A percentile compares a stretch with the other conserved stretches of the same genome.
phyloP scores from a whole-genome alignment of 2,329 filamentous ascomycete species.

The Diplodia corticola region DNA sequence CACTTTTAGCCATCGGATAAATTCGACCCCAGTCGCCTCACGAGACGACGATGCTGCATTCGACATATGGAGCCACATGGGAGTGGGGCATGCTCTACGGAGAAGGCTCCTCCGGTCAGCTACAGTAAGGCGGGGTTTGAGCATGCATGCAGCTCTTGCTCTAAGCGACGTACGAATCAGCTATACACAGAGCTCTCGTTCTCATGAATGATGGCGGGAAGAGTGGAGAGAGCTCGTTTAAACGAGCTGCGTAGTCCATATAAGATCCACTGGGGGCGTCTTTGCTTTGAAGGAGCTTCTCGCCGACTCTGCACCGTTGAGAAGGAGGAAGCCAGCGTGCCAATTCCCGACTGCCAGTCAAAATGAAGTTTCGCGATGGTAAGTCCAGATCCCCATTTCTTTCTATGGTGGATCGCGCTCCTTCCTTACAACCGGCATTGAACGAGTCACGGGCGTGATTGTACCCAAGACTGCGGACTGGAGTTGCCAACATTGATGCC shows the following conservation, averaged over 20 bases:
- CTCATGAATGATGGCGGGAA: not conserved
- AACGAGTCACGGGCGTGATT: not conserved
- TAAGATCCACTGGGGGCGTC: not conserved
- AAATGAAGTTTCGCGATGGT: conserved; percentile 64
- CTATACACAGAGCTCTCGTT: not conserved
- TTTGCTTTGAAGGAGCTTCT: not conserved
- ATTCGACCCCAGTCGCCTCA: not conserved
- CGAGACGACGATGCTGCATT: not conserved
- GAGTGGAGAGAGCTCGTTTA: not conserved
- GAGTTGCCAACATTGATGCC: not conserved
- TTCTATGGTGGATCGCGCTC: not conserved
- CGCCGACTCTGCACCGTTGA: too few relatives aligned
- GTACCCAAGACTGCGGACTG: not conserved
- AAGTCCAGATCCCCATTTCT: not conserved
- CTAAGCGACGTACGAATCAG: not conserved
- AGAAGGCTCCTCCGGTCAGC: conserved; percentile 1
- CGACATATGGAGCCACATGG: not conserved
- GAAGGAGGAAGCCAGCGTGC: not conserved
- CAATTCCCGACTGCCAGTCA: conserved; percentile 6
- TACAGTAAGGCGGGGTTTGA: not conserved
- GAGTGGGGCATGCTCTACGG: conserved; percentile 1
- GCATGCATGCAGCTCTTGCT: not conserved
- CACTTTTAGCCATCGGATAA: conserved; percentile 7
- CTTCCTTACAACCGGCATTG: not conserved
- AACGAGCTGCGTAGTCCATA: not conserved